A percentile compares a stretch with the other conserved stretches of the same genome.
Evolutionary conservation across 164 flowering plant species (phyloP).

Genomic region (Magnolia changhungtana): DNA sequence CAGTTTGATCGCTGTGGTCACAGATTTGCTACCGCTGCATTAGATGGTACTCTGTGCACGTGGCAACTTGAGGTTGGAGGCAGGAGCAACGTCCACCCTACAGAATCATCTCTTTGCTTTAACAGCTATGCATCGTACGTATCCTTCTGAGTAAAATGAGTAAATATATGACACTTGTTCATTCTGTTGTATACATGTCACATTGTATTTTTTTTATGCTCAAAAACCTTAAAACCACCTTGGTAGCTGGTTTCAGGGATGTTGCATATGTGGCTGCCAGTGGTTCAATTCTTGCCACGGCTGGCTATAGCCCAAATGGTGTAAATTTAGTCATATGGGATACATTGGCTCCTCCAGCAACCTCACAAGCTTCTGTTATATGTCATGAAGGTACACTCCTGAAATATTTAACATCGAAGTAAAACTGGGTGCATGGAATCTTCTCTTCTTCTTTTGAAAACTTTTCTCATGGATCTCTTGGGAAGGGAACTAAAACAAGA

Average conservation of each 20-base stretch:
- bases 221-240: not conserved
- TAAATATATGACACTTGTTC: not conserved
- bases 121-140: conserved; percentile 76
- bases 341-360: conserved; percentile 83
- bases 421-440: too few relatives aligned
- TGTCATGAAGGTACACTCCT: conserved; percentile 85
- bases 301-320: conserved; percentile 72
- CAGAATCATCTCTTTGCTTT: conserved; percentile 88
- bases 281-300: conserved; percentile 89
- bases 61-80: conserved; percentile 99
- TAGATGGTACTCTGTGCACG: conserved; percentile 94
- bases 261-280: conserved; percentile 73
- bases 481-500: not conserved
- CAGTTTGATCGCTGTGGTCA: conserved; percentile 88
- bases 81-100: conserved; percentile 75
- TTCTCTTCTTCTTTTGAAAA: too few relatives aligned
- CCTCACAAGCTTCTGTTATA: conserved; percentile 80
- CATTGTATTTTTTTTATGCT: not conserved
- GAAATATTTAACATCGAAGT: too few relatives aligned
- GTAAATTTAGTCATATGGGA: conserved; percentile 95
- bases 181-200: not conserved
- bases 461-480: not conserved
- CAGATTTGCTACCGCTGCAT: conserved; percentile 83
- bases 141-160: not conserved
- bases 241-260: conserved; percentile 56